Base-by-base conservation (phyloP, 257 asterid species). In the Capsicum chinense region DNA sequence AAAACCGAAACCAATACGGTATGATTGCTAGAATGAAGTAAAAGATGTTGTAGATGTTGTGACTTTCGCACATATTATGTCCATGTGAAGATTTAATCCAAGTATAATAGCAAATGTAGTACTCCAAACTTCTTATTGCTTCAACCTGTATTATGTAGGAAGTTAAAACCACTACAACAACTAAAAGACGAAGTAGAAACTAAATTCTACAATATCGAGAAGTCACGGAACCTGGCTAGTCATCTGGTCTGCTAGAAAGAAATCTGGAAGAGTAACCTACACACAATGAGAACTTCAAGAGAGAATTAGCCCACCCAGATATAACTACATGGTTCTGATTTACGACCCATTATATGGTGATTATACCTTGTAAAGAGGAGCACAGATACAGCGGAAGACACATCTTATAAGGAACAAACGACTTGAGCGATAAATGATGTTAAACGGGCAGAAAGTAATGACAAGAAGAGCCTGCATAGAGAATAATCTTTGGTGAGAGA, bases 1-100 rank as follows among this genome's bases (percentile, higher is more conserved):
- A 93, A 89, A 91, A 92, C 71, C 97, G 98, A 74, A 92, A 88
- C 98, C 98, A 95, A 83, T 89, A 93, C 48, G 98, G 98, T 85
- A 93, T 58, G 83, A 92, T 92, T 69, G 94, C 98, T 68, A 92
- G 84, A 35, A 95, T 83, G 84, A 92, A 93, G 84, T 93, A 91
- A 88, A 95, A 95, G 59, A 88, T 87, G 62, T 88, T 92, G 82
- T 93, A 95, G 78, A 88, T 87, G 74, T 91, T 85, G 68, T 85
- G 89, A 78, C 64, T 81, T 76, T 84, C 80, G 90, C 98, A 93
- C 52, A 54, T 86, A 42, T 83, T 91, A 84, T 82, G 80, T 59
- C 86, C 88, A 74, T 73, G 85, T 21, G 91, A 82, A 50, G 86
- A 71, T 82, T 85, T 86, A 67, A 84, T 87, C 83, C 90, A 86